Conservation (phyloP, 225 moss, liverwort and hornwort genomes). For the Sphagnum contortum region DNA sequence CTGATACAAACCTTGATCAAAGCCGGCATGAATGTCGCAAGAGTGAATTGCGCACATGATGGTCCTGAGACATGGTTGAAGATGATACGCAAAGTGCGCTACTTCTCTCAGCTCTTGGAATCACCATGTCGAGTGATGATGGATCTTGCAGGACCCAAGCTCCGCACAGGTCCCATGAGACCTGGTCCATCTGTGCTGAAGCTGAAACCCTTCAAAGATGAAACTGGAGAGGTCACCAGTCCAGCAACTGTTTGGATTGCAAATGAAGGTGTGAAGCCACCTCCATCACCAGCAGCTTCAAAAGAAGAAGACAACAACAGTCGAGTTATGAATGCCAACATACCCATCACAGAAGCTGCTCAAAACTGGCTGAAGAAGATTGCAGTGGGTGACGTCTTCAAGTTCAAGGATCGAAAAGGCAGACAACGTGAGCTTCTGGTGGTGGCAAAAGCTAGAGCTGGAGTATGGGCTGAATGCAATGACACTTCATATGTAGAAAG, state of each 20-base stretch:
- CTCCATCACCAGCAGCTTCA: conserved; percentile 11
- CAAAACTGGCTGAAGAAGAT: conserved; percentile 25
- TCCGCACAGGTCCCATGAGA: conserved; percentile 33
- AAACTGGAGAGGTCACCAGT: conserved; percentile 17
- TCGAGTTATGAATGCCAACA: conserved; percentile 16
- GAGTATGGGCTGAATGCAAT: conserved; percentile 31
- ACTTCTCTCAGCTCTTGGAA: conserved; percentile 35
- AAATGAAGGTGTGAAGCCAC: conserved; percentile 7
- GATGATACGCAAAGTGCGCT: conserved; percentile 32
- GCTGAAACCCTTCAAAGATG: conserved; percentile 28
- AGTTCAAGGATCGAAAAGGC: conserved; percentile 29
- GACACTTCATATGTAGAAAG: conserved; percentile 18
- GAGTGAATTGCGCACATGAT: conserved; percentile 43
- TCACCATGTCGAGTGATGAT: conserved; percentile 28
- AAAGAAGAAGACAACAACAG: not conserved
- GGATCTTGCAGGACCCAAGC: conserved; percentile 42
- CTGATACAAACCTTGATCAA: conserved; percentile 24
- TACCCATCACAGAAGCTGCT: conserved; percentile 11
- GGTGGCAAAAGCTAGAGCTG: conserved; percentile 22
- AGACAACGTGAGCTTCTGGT: conserved; percentile 25
- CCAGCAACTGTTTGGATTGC: conserved; percentile 39
- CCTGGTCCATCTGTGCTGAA: conserved; percentile 39
- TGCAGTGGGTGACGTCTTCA: conserved; percentile 23
- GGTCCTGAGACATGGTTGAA: conserved; percentile 27
- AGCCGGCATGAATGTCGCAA: conserved; percentile 38